Base-by-base conservation (phyloP, 768 basidiomycete species). In the Tulasnella calospora region DNA sequence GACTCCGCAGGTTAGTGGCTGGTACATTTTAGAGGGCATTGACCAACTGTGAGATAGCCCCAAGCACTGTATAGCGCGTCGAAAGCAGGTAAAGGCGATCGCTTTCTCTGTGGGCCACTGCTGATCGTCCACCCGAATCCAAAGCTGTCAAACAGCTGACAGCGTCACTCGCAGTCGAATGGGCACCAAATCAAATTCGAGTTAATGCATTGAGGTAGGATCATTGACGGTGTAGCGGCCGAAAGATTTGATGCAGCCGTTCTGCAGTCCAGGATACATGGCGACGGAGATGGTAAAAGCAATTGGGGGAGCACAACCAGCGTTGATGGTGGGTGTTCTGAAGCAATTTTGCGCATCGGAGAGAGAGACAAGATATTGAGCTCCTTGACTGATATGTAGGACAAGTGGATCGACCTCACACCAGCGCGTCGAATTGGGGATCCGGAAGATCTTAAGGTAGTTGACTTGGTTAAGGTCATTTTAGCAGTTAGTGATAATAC, bases 11-110 rank as follows among this genome's bases (percentile, higher is more conserved):
- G 91, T 92, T 79, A 44, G 83, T 46, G 17, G 13, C 8, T 19
- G 27, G 8, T 7, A 10, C 27, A 36, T 33, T 38, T 69, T 23
- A 35, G 13, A 30, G 17, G 19, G 57, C 46, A 71, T 10, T n/a
- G 19, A 76, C 72, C 15, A 19, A 78, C 67, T 44, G 9, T 3
- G 36, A 4, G 78, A 78, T 83, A 94, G 89, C 89, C 89, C 57
- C 97, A 99, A 88, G 93, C 94, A 5, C 95, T 96, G 0, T 99
- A 99, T 84, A 99, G 98, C 84, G 93, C 94, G 12, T 96, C 95
- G 27, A 98, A 96, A 86, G 94, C 94, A 46, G 94, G 92, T 91
- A 81, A 82, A 87, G 82, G 1, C 10, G 9, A 30, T 36, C 38
- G 36, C 12, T 40, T 67, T 30, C 61, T 67, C 23, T 33, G 61